Evolutionary conservation across 345 rosid genomes (phyloP), one percentile per base, ranked within the genome.

Genomic region (Linum usitatissimum): DNA sequence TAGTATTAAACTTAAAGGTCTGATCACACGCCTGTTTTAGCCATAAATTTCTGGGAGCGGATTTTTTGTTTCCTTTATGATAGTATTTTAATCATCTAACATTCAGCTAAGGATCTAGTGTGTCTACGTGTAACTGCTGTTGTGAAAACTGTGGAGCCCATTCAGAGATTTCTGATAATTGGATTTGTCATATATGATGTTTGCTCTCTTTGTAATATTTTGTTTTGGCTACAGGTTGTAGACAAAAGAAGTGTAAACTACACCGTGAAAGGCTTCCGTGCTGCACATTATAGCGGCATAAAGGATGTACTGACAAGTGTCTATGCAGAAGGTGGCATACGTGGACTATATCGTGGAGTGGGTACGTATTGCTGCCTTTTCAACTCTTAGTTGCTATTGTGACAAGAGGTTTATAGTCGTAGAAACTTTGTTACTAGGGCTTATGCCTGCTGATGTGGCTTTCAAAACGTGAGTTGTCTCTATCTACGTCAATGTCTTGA

Each of bases 321-420:
- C 69, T 89, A 85, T 76, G 85, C 74, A 79, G 93, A 83, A 81
- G 98, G 88, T 62, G 91, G 97, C 64, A 64, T 77, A 18, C 96
- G 91, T 48, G 91, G 76, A 57, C 74, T 92, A 28, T 92, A 92
- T 73, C 79, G 97, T 45, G 98, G 98, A 66, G 73, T 91, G 70
- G 96, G 98, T 91, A 73, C n/a, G 79, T 65, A 54, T 59, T 42
- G 23, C 23, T 66, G 61, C 19, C 21, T 30, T 70, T 61, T 31
- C 36, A 31, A 31, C 36, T 2, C 3, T 31, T 31, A 31, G 36
- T 31, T 31, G 36, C 6, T 31, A 31, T 31, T n/a, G n/a, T n/a
- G n/a, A n/a, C n/a, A n/a, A n/a, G n/a, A n/a, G n/a, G n/a, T n/a
- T n/a, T n/a, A n/a, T n/a, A n/a, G n/a, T n/a, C n/a, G 36, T 31